A percentile compares a stretch with the other conserved stretches of the same genome.
Conservation (phyloP, 306 rosid genomes). For the Acmispon strigosus region DNA sequence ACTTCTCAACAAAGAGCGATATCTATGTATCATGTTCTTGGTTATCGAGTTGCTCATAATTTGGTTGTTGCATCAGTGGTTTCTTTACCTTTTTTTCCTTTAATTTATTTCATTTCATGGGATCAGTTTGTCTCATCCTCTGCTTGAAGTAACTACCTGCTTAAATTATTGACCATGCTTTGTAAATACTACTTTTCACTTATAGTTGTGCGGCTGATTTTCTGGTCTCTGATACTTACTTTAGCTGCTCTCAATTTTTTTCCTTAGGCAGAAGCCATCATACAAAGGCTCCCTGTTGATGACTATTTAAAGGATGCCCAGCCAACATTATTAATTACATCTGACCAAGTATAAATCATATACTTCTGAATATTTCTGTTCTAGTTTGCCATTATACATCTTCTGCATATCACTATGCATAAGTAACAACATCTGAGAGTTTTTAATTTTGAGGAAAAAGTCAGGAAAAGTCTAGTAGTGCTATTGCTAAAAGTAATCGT, state of each 20-base stretch:
- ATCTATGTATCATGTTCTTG: not conserved
- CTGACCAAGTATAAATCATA: slow-evolving; percentile 83
- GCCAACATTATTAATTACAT: slow-evolving; percentile 73
- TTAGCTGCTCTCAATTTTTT: slow-evolving; percentile 44
- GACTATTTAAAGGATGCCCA: slow-evolving; percentile 62
- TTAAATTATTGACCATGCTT: not conserved
- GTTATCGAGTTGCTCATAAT: not conserved
- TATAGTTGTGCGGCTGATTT: slow-evolving; percentile 23
- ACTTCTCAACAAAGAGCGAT: too few relatives aligned
- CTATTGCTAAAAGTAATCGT: not conserved
- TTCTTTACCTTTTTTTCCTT: too few relatives aligned
- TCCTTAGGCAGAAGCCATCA: slow-evolving; percentile 90
- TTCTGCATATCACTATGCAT: slow-evolving; percentile 8
- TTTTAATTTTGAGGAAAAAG: not conserved
- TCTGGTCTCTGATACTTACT: slow-evolving; percentile 16
- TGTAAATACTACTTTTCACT: slow-evolving; percentile 14
- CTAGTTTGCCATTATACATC: not conserved
- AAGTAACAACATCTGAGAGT: not conserved
- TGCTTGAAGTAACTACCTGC: slow-evolving; percentile 1
- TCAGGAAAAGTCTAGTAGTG: not conserved
- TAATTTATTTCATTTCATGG: not conserved
- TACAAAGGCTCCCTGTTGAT: slow-evolving; percentile 61
- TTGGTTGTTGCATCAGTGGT: not conserved
- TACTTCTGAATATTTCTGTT: slow-evolving; percentile 30
- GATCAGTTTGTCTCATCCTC: not conserved